Conservation (phyloP, 2,329 filamentous ascomycete species). For the Fusarium anthophilum region DNA sequence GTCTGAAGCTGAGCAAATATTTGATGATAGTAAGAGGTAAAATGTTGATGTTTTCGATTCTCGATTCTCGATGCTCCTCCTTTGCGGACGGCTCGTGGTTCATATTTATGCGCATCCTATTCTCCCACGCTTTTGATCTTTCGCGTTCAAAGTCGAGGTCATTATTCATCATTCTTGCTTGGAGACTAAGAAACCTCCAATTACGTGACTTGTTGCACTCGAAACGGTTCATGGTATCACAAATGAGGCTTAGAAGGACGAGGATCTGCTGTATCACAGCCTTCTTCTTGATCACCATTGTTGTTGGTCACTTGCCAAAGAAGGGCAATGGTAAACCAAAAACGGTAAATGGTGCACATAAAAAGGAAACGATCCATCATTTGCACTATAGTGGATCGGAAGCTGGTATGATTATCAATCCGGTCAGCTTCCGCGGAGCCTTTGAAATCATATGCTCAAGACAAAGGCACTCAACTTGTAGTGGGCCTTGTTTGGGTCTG, state of each 20-base stretch:
- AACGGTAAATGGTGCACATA: not conserved
- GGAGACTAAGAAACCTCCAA: not conserved
- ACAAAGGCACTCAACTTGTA: not conserved
- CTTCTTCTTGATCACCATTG: not conserved
- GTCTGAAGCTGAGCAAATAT: not conserved
- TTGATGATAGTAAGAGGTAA: not conserved
- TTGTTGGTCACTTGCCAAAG: not conserved
- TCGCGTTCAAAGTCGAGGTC: not conserved
- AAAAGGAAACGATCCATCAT: not conserved
- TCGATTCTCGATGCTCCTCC: not conserved
- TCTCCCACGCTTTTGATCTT: not conserved
- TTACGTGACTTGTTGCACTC: not conserved
- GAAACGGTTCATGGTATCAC: not conserved
- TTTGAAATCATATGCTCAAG: not conserved
- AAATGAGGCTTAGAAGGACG: not conserved
- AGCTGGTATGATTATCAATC: constrained; percentile 7
- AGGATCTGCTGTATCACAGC: not conserved
- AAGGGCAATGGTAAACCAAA: not conserved
- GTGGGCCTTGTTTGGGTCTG: not conserved
- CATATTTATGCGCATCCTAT: constrained; percentile 1
- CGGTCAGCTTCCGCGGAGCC: not conserved
- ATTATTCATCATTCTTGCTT: not conserved
- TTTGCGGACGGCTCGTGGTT: not conserved
- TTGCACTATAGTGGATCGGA: not conserved
- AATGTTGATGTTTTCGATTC: not conserved